Percentiles rank a stretch among this genome's conserved stretches.
phyloP scores from a whole-genome alignment of 345 rosid genomes.

The Erucastrum elatum region DNA sequence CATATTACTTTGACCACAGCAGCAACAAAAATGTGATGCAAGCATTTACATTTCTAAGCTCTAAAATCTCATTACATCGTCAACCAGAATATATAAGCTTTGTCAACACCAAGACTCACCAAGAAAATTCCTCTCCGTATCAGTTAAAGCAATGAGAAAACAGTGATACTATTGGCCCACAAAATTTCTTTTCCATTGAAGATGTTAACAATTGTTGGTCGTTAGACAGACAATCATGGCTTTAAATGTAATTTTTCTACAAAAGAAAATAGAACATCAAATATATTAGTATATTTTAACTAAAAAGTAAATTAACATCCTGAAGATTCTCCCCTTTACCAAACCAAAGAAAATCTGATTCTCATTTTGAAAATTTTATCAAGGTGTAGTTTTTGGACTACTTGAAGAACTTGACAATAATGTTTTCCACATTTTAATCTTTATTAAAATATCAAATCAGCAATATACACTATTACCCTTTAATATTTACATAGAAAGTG shows the following conservation, averaged over 20 bases:
- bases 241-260: neutral
- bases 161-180: slow-evolving; percentile 93
- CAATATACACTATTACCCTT: neutral
- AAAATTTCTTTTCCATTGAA: slow-evolving; percentile 31
- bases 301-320: neutral
- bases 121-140: slow-evolving; percentile 88
- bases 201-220: neutral
- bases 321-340: neutral
- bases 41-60: neutral
- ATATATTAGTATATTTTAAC: neutral
- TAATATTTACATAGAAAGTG: neutral
- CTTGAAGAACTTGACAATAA: neutral
- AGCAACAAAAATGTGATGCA: neutral
- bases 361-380: neutral
- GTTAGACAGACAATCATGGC: neutral
- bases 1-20: neutral
- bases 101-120: slow-evolving; percentile 52
- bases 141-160: slow-evolving; percentile 67
- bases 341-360: neutral
- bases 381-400: neutral
- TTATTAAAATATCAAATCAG: neutral
- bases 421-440: neutral
- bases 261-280: neutral
- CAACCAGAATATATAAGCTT: neutral
- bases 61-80: neutral